Evolutionary conservation across 139 green algal species (phyloP), one percentile per base, ranked within the genome.

Genomic region (Parachlorella kessleri): DNA sequence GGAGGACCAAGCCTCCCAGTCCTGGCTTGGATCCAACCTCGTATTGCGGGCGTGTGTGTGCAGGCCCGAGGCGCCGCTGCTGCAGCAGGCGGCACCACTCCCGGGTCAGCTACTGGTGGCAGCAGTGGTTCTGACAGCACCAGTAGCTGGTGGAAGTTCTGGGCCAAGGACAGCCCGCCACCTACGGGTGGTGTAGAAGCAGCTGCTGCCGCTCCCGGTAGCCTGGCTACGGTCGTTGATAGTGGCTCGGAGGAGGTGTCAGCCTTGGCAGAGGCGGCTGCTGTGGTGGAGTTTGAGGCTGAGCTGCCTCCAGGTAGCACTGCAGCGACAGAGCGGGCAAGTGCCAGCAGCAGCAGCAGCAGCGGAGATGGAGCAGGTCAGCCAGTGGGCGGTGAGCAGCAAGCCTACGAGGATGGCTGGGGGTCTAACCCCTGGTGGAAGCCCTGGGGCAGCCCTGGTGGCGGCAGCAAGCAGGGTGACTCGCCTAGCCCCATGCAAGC

Each of bases 21-120:
- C n/a, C n/a, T n/a, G n/a, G n/a, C n/a, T n/a, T n/a, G n/a, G n/a
- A n/a, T n/a, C n/a, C n/a, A n/a, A n/a, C n/a, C n/a, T n/a, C n/a
- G n/a, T n/a, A n/a, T n/a, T n/a, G n/a, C n/a, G n/a, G n/a, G n/a
- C n/a, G n/a, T n/a, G n/a, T n/a, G n/a, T n/a, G 75, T 75, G 42
- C 66, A 68, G 75, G 42, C 66, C 18, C 69, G 69, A 28, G 38
- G 38, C 37, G 72, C 28, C 3, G 72, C 55, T 54, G n/a, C 54
- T 26, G 30, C 41, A 32, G 33, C 70, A 6, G 41, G 41, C 18
- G 41, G 21, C 37, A 35, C 21, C 5, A 35, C 35, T 14, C 3
- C 24, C 42, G 26, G 6, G 18, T 1, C 39, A 70, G 48, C 10
- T 87, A 88, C 78, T 81, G 6, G 33, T 8, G 36, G 41, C 72